Evolutionary conservation across 345 rosid species (phyloP).

Genomic region (Rhodamnia argentea): DNA sequence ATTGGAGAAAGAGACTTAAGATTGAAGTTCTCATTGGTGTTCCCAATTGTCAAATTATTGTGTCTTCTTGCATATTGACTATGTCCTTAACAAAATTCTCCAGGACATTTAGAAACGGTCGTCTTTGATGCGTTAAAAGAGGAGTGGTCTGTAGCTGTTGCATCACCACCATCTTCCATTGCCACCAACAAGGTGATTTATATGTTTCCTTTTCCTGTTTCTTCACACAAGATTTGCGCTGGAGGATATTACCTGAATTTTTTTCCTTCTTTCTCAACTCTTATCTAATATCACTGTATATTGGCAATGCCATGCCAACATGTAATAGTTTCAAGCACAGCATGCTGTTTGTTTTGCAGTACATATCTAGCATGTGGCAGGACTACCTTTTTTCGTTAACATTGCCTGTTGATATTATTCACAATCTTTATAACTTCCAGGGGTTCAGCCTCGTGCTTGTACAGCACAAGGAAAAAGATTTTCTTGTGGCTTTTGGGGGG

Average conservation of each 20-base stretch:
- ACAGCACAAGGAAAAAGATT: conserved; percentile 85
- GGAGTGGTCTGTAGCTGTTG: conserved; percentile 79
- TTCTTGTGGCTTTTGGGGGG: conserved; percentile 96
- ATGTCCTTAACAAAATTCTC: background rate
- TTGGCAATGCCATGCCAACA: background rate
- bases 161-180: conserved; percentile 66
- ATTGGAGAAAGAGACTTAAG: background rate
- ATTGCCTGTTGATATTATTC: background rate
- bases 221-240: background rate
- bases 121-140: conserved; percentile 60
- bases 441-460: conserved; percentile 87
- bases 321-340: background rate
- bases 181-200: conserved; percentile 56
- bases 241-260: background rate
- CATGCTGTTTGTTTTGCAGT: background rate
- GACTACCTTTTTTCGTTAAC: background rate
- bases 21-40: background rate
- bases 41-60: background rate
- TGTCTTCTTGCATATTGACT: background rate
- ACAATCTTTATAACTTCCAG: conserved; percentile 20
- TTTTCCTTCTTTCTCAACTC: background rate
- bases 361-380: background rate
- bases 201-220: background rate
- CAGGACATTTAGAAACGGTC: conserved; percentile 90
- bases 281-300: background rate